Percentiles rank a stretch among this genome's conserved stretches.
These are phyloP conservation scores for Fusarium newnesense DNA, from an alignment of 2,329 filamentous ascomycete genomes.

Conservation along the genomic window DNA sequence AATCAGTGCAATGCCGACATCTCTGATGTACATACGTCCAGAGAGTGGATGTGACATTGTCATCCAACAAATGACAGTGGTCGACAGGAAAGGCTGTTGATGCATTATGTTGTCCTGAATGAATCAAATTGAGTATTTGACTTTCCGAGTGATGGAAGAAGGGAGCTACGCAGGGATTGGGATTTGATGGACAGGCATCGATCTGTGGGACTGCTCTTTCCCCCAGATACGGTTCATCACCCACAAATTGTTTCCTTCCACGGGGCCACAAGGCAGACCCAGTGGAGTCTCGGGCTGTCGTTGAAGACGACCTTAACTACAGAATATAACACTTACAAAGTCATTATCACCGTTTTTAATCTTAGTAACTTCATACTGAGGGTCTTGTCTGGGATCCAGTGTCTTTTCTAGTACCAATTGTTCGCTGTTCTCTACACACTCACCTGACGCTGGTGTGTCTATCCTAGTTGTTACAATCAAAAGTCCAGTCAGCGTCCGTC, in stretches of 20 bases:
- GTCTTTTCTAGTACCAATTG: not conserved
- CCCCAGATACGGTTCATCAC: conserved; percentile 14
- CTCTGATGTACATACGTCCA: not conserved
- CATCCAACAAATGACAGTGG: conserved; percentile 2
- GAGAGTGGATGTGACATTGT: conserved; percentile 6
- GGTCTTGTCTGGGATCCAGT: not conserved
- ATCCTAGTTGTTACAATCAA: conserved; percentile 6
- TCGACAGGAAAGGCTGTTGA: not conserved
- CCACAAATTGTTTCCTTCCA: conserved; percentile 37
- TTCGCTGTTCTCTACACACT: not conserved
- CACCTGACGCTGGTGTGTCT: not conserved
- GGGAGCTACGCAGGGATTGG: conserved; percentile 18
- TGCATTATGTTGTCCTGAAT: conserved; percentile 13
- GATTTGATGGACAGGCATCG: conserved; percentile 16
- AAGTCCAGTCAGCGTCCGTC: not conserved
- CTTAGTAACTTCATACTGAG: not conserved
- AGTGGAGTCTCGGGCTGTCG: conserved; percentile 2
- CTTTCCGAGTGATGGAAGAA: not conserved
- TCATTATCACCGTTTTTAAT: conserved; percentile 4
- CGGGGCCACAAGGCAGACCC: conserved; percentile 1
- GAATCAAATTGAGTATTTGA: conserved; percentile 6
- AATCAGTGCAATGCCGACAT: conserved; percentile 22
- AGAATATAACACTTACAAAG: not conserved
- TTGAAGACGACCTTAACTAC: not conserved
- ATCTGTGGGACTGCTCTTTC: conserved; percentile 12